These are phyloP conservation scores for Flaveria linearis DNA, from an alignment of 129 eudicot species.

Conservation along the genomic window DNA sequence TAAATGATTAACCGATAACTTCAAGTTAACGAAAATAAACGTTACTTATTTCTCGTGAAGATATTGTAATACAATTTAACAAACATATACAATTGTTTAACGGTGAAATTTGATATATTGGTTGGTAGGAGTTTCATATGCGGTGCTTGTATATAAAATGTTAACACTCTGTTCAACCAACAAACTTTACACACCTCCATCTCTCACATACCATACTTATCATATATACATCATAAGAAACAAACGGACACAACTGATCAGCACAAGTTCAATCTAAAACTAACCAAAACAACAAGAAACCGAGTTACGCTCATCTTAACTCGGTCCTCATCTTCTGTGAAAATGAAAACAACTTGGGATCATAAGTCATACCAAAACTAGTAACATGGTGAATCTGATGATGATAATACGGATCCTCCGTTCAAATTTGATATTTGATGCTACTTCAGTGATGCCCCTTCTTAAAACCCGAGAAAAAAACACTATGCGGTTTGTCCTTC, in stretches of 20 bases:
- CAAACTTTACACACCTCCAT: background rate
- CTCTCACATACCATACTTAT: background rate
- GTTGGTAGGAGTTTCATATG: background rate
- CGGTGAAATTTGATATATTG: background rate
- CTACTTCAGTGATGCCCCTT: constrained; percentile 47
- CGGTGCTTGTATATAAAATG: background rate
- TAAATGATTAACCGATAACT: too few species aligned
- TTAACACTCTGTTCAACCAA: background rate
- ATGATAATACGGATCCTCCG: background rate
- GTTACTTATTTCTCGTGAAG: too few species aligned
- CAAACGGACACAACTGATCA: background rate
- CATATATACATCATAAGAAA: background rate
- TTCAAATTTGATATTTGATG: constrained; percentile 8
- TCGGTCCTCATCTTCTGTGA: background rate
- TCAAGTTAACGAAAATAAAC: too few species aligned
- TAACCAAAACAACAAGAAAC: background rate
- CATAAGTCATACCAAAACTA: background rate
- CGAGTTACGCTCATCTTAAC: background rate
- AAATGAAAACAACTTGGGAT: background rate
- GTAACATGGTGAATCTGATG: constrained; percentile 10
- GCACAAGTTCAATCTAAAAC: constrained; percentile 4
- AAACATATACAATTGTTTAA: background rate
- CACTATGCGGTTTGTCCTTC: constrained; percentile 48
- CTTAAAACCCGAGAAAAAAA: constrained; percentile 54
- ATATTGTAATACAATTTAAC: background rate